Base-by-base conservation (phyloP, 164 flowering plant genomes). In the Hamamelis virginiana region DNA sequence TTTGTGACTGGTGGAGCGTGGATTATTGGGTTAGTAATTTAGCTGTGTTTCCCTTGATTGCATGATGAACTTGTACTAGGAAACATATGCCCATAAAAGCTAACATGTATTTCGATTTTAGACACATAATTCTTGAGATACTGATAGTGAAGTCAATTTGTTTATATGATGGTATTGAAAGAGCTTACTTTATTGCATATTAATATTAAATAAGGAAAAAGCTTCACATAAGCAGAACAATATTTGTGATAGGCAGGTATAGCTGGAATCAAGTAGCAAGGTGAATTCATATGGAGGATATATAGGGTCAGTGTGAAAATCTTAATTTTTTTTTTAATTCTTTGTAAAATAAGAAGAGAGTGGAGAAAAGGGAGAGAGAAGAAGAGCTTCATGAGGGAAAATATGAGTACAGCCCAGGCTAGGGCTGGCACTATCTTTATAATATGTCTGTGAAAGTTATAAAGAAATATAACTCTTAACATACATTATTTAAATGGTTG, bases 1-100 rank as follows among this genome's bases (percentile, higher is more conserved):
- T 95, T 95, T 85, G 84, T 95, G 50, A 95, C 98, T 68, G 98
- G 99, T 77, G 99, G 99, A 75, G 98, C 99, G 23, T 95, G 98
- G 98, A 92, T 95, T 55, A 92, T 95, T 73, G 99, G 99, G 99
- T 95, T 68, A 80, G 89, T 62, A 25, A 62, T 74, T 64, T 45
- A 23, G 10, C 13, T 25, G 25, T n/a, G 22, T 56, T 50, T 69
- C 28, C 38, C 53, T 16, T 50, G 22, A 56, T 55, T 50, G 19
- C 28, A 1, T 53, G 14, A 14, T 38, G 28, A 48, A 65, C 13
- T 56, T 26, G 21, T 14, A 21, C 22, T n/a, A 50, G 22, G 18
- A 51, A 33, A 57, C 38, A 33, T 2, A n/a, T 41, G 19, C 59
- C 27, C 41, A 9, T 27, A 18, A 9, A 55, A 55, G 59, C 22